Base-by-base conservation (phyloP, 257 asterid species). In the Penstemon eatonii region DNA sequence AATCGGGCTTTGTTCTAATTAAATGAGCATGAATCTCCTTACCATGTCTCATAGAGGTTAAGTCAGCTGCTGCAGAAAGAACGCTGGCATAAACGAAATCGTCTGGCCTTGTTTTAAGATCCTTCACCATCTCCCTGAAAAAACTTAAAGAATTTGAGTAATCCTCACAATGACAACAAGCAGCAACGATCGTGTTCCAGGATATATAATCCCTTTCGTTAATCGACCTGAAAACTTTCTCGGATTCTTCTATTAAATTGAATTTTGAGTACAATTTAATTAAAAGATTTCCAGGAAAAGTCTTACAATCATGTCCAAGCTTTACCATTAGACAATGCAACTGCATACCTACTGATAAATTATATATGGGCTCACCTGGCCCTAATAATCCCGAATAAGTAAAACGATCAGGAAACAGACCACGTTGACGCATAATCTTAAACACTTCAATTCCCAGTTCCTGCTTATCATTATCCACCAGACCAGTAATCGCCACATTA, bases 301-400 rank as follows among this genome's bases (percentile, higher is more conserved):
- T 71, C n/a, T 63, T 19, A 10, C 63, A 67, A 43, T 88, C 92
- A 63, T 83, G 85, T 41, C 84, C 85, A 39, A 75, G 76, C 80
- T 90, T 88, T 56, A 82, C 70, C 61, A 83, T 79, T 61, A 70
- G 89, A 75, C 92, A 76, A 73, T 90, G 97, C 68, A 86, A 56
- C 70, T 83, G 86, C 77, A 70, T 75, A 50, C 82, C 80, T 62
- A 69, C 72, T 47, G 80, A 69, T 63, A 79, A 66, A 75, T 79
- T 76, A 66, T 73, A 71, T 2, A 62, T 33, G 37, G 77, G 71
- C 59, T 72, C 71, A 75, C 81, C 78, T 15, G 68, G 41, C 60
- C 90, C 87, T 19, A 90, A 60, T 53, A 90, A 54, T 47, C 92
- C 97, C 12, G 83, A 86, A 71, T 83, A 88, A 53, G 94, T 86